Evolutionary conservation across 768 basidiomycete species (phyloP).

Genomic region (Cystofilobasidium macerans): DNA sequence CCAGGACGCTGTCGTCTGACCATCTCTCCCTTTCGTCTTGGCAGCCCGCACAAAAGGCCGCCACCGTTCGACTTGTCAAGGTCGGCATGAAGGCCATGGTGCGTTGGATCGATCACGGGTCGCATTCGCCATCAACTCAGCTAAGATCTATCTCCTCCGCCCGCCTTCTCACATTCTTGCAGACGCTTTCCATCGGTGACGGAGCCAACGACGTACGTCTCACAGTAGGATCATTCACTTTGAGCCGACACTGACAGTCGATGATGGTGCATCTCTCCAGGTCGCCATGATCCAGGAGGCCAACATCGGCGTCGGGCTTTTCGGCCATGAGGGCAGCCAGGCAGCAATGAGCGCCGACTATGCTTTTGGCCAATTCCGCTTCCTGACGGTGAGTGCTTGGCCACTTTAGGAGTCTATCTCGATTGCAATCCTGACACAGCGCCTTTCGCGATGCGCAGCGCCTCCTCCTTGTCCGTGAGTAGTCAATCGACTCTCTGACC

Average conservation of each 20-base stretch:
- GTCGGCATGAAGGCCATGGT: background rate
- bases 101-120: background rate
- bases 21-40: background rate
- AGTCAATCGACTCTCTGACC: background rate
- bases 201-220: slow-evolving; percentile 55
- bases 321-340: slow-evolving; percentile 91
- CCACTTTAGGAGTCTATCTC: background rate
- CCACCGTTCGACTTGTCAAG: slow-evolving; percentile 80
- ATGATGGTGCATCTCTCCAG: no score
- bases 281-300: slow-evolving; percentile 99
- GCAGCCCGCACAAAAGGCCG: slow-evolving; percentile 83
- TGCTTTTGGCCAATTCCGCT: slow-evolving; percentile 94
- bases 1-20: background rate
- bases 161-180: slow-evolving; percentile 43
- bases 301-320: slow-evolving; percentile 89
- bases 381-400: slow-evolving; percentile 50
- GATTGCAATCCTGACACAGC: background rate
- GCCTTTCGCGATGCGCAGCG: background rate
- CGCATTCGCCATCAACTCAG: no score
- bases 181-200: slow-evolving; percentile 89
- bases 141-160: no score
- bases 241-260: no score
- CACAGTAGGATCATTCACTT: background rate
- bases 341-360: slow-evolving; percentile 99
- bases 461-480: slow-evolving; percentile 15